phyloP scores from a whole-genome alignment of 2,329 filamentous ascomycete genomes.

The Teratosphaeria destructans region DNA sequence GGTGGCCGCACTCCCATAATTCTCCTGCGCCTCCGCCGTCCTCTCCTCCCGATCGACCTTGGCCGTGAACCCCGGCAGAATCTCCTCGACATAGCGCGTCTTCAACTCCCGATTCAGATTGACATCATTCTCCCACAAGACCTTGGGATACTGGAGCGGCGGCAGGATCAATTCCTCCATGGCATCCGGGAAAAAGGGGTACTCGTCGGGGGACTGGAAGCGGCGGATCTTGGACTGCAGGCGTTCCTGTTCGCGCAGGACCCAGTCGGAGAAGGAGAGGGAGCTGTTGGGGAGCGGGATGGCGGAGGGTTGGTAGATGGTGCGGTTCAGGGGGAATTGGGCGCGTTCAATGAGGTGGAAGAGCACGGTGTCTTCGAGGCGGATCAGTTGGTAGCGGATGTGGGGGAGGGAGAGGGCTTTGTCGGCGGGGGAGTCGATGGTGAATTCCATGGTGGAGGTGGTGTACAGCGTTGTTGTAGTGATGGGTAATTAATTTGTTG shows the following conservation, averaged over 20 bases:
- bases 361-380: constrained; percentile 93
- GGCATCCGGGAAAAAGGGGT: constrained; percentile 85
- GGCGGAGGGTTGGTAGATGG: constrained; percentile 75
- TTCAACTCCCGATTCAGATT: constrained; percentile 86
- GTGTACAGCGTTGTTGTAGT: not conserved
- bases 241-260: constrained; percentile 78
- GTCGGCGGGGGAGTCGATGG: constrained; percentile 72
- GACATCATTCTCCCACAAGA: constrained; percentile 80
- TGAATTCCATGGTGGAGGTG: constrained; percentile 62
- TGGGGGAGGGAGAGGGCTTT: constrained; percentile 81
- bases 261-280: constrained; percentile 87
- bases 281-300: constrained; percentile 62
- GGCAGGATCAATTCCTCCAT: constrained; percentile 75
- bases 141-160: constrained; percentile 74
- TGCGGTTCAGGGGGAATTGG: constrained; percentile 88
- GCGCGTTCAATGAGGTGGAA: constrained; percentile 95
- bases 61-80: constrained; percentile 59
- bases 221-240: constrained; percentile 88
- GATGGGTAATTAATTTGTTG: not conserved
- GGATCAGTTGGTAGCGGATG: constrained; percentile 72
- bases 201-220: constrained; percentile 93
- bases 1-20: constrained; percentile 87
- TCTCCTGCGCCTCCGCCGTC: constrained; percentile 69
- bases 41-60: constrained; percentile 59
- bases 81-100: constrained; percentile 67